Conservation (phyloP, 371 early-diverging fungal genomes). For the Mortierella polycephala region DNA sequence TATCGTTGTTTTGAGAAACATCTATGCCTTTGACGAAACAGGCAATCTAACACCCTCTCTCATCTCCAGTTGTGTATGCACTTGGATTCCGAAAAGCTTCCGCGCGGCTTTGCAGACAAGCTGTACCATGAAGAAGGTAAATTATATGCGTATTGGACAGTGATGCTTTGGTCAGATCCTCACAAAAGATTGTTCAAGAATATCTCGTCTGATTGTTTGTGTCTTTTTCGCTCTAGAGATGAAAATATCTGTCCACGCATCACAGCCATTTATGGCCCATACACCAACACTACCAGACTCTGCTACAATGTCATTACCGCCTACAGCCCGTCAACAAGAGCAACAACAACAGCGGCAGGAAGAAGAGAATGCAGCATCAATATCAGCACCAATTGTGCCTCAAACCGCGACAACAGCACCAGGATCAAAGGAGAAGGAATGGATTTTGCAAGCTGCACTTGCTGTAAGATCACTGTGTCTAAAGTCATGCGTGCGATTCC, state of each 20-base stretch:
- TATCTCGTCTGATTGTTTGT: neutral
- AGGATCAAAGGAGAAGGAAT: conserved; percentile 51
- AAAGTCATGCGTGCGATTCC: too few relatives aligned
- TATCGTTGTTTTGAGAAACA: too few relatives aligned
- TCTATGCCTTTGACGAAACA: too few relatives aligned
- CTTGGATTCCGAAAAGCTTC: conserved; percentile 67
- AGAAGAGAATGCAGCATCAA: neutral
- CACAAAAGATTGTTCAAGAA: too few relatives aligned
- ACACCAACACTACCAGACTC: conserved; percentile 33
- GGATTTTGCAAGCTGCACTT: conserved; percentile 45
- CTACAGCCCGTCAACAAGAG: conserved; percentile 1
- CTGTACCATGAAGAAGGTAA: conserved; percentile 64
- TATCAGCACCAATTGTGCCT: too few relatives aligned
- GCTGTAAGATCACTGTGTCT: conserved; percentile 17
- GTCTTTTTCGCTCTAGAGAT: conserved; percentile 17
- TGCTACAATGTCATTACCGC: conserved; percentile 11
- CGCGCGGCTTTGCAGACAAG: conserved; percentile 68
- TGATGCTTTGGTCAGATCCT: neutral
- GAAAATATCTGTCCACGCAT: conserved; percentile 35
- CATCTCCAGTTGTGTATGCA: conserved; percentile 60
- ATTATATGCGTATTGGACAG: neutral
- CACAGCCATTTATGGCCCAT: conserved; percentile 12
- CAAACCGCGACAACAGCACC: conserved; percentile 18
- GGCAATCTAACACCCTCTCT: neutral
- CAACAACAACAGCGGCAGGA: neutral